Conservation (phyloP, 768 basidiomycete genomes). For the Clitopilus passeckerianus region DNA sequence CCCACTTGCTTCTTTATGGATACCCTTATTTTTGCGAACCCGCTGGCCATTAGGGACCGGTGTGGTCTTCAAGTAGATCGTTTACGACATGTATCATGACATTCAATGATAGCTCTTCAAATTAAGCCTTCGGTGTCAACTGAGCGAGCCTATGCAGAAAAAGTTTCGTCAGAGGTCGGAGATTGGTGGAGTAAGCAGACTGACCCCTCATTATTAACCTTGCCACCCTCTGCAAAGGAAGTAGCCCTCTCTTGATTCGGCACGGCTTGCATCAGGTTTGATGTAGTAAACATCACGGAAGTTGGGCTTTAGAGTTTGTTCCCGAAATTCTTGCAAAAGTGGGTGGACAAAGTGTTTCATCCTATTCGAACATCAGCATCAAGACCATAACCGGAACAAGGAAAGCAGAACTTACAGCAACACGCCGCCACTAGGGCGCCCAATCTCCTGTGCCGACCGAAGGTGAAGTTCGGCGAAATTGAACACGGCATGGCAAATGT, state of each 20-base stretch:
- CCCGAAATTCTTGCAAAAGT: slow-evolving; percentile 58
- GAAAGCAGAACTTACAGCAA: slow-evolving; percentile 43
- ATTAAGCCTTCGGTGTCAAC: not conserved
- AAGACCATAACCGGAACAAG: slow-evolving; percentile 6
- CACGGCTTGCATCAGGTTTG: slow-evolving; percentile 81
- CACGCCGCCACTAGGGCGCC: slow-evolving; percentile 40
- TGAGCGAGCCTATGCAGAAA: not conserved
- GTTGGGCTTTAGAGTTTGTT: slow-evolving; percentile 46
- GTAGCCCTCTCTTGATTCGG: slow-evolving; percentile 79
- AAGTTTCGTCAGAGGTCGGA: not conserved
- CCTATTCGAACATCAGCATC: slow-evolving; percentile 29
- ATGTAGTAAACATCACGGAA: slow-evolving; percentile 65
- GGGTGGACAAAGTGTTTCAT: slow-evolving; percentile 87
- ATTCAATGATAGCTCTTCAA: not conserved
- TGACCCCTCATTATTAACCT: slow-evolving; percentile 5
- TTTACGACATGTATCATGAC: not conserved
- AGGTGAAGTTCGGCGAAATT: slow-evolving; percentile 58
- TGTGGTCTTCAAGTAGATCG: not conserved
- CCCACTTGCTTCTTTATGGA: not conserved
- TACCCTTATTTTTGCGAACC: not conserved
- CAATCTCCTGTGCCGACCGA: slow-evolving; percentile 37
- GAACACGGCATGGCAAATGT: slow-evolving; percentile 72
- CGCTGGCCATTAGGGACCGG: not conserved
- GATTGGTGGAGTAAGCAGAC: not conserved
- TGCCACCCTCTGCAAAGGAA: slow-evolving; percentile 81